Evolutionary conservation across 495 filamentous ascomycete species (phyloP).

Genomic region (Xylaria flabelliformis): DNA sequence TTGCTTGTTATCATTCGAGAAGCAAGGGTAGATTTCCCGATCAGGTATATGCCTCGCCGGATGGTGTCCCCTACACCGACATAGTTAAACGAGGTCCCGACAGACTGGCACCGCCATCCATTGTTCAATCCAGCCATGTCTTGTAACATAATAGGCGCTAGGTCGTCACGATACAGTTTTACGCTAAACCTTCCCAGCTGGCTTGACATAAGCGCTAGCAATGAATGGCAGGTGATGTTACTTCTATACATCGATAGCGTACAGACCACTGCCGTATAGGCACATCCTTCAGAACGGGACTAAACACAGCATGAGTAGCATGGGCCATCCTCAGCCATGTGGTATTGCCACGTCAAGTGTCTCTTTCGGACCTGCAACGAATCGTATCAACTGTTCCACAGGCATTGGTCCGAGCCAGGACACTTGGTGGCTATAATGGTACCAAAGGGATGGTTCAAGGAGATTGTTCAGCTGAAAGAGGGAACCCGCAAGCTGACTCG

Average conservation of each 20-base stretch:
- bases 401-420: background rate
- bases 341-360: slow-evolving; percentile 16
- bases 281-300: background rate
- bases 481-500: background rate
- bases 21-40: background rate
- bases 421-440: background rate
- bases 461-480: background rate
- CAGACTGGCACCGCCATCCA: slow-evolving; percentile 11
- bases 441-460: slow-evolving; percentile 4
- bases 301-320: background rate
- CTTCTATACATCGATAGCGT: background rate
- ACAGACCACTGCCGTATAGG: background rate
- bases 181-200: background rate
- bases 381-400: background rate
- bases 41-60: background rate
- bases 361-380: background rate
- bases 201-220: slow-evolving; percentile 19
- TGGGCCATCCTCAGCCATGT: background rate
- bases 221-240: background rate
- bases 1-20: background rate
- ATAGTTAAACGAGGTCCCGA: slow-evolving; percentile 25
- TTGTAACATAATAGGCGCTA: slow-evolving; percentile 6
- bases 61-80: slow-evolving; percentile 13
- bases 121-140: slow-evolving; percentile 2
- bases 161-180: slow-evolving; percentile 17